phyloP scores from a whole-genome alignment of 2,329 filamentous ascomycete genomes.

The Trichoderma brevicompactum region DNA sequence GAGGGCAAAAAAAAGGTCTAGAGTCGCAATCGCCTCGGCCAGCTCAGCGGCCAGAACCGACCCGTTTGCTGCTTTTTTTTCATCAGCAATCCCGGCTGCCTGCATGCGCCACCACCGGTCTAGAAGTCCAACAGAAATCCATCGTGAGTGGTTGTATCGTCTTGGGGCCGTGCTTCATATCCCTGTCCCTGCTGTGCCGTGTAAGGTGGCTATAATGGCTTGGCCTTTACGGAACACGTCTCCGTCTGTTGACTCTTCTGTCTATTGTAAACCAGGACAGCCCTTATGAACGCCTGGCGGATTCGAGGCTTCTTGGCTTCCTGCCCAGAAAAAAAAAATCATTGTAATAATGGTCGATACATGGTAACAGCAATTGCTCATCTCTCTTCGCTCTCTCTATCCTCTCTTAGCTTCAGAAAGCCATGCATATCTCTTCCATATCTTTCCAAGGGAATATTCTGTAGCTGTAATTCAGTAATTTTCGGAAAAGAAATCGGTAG shows the following conservation, averaged over 20 bases:
- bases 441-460: background rate
- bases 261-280: background rate
- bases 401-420: background rate
- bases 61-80: background rate
- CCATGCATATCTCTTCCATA: too few species aligned
- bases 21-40: background rate
- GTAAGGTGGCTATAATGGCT: background rate
- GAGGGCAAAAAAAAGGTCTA: background rate
- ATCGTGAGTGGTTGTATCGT: background rate
- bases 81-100: constrained; percentile 5
- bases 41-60: background rate
- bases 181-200: background rate
- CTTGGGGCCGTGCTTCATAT: background rate
- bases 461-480: background rate
- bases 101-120: constrained; percentile 23
- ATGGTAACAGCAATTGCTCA: background rate
- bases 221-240: background rate
- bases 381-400: background rate
- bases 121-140: constrained; percentile 14
- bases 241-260: background rate
- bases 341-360: too few species aligned
- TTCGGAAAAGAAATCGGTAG: background rate
- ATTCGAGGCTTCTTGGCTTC: background rate
- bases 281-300: background rate
- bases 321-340: background rate